Evolutionary conservation across 306 rosid species (phyloP), one percentile per base, ranked within the genome.

Genomic region (Sphenostylis stenocarpa): DNA sequence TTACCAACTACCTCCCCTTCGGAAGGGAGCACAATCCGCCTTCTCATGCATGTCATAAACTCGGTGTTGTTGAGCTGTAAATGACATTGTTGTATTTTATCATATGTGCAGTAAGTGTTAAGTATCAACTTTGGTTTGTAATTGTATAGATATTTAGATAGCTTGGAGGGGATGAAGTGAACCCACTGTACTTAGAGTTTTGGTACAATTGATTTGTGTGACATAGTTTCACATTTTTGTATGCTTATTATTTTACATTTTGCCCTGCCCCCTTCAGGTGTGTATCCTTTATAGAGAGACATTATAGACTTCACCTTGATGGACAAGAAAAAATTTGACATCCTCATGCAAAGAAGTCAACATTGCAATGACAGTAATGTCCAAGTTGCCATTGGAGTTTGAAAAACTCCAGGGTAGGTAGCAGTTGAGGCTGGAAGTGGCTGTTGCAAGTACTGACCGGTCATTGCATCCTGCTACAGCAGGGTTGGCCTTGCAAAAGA

Each of bases 1-100:
- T 65, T 84, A 48, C 83, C 90, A 23, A 65, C 80, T 13, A 82
- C 79, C n/a, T 60, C 92, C 20, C 82, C 90, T 20, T 77, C 86
- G 10, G 95, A 90, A 77, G 80, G 77, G 9, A 86, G 84, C 84
- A 74, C 81, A 15, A 81, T 86, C 60, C 92, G 92, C 57, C 90
- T 90, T 52, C 89, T 90, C 49, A 88, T 83, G 90, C 95, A 90
- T 73, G 95, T 90, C 66, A 81, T 90, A 75, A 90, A 90, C 77
- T 88, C 92, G 6, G 68, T 90, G 73, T 45, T 87, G 11, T 66
- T 88, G 83, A 90, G 90, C 83, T 87, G 90, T 88, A 90, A 90
- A 90, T 90, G 88, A 90, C 47, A 63, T 77, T 51, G 41, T 63
- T 74, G 77, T 47, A 55, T 70, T 64, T 48, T 24, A 31, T 63